These are phyloP conservation scores for Plasmodium fragile DNA, from an alignment of 169 alveolate genomes.

Conservation along the genomic window DNA sequence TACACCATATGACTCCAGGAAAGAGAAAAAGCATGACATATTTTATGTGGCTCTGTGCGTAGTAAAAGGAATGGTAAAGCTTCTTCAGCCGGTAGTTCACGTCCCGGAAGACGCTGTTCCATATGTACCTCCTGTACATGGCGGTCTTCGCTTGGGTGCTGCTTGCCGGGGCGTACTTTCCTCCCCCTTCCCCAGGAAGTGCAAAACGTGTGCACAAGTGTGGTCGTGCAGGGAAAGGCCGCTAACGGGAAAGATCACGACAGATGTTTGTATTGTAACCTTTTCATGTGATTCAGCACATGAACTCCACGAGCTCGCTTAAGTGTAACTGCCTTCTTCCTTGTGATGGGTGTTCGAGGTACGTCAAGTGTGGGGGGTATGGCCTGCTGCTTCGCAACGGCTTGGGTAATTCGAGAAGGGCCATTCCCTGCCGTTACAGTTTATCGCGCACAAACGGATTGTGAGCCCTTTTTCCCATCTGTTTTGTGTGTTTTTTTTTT, in stretches of 20 bases:
- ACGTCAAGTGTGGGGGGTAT: background rate
- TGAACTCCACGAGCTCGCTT: background rate
- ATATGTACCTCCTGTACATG: conserved; percentile 64
- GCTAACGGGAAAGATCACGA: background rate
- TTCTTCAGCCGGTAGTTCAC: conserved; percentile 84
- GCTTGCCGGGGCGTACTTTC: background rate
- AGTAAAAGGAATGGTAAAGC: conserved; percentile 87
- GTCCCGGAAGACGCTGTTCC: conserved; percentile 79
- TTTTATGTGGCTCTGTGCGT: conserved; percentile 89
- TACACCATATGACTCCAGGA: conserved; percentile 87
- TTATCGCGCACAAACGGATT: background rate
- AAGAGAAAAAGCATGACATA: conserved; percentile 86
- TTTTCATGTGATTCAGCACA: background rate
- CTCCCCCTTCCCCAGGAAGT: background rate
- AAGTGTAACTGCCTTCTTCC: background rate
- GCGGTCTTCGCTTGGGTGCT: background rate
- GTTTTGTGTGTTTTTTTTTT: background rate
- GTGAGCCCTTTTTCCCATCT: background rate
- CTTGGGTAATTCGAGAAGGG: background rate
- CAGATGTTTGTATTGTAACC: background rate
- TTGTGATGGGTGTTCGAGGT: background rate
- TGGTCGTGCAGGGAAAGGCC: background rate
- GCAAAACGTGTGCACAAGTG: background rate
- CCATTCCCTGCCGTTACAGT: background rate
- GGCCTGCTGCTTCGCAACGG: background rate